phyloP scores from a whole-genome alignment of 1,139 yeast species.

The Sugiyamaella japonica region DNA sequence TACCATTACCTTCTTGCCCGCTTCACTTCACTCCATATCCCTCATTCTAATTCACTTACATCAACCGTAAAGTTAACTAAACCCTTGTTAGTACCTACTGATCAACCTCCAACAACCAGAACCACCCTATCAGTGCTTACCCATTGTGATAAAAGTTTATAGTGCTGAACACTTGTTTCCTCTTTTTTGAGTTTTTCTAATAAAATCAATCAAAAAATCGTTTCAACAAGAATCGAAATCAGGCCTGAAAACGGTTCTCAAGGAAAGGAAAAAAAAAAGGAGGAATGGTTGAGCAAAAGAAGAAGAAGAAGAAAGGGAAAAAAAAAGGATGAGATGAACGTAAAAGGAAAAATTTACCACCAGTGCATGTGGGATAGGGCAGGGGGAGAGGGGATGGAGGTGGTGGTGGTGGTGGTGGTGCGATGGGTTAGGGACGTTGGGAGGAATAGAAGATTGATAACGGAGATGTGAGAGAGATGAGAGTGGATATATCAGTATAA shows the following conservation, averaged over 20 bases:
- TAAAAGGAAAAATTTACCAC: conserved; percentile 11
- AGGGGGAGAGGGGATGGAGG: neutral
- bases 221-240: conserved; percentile 9
- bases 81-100: conserved; percentile 1
- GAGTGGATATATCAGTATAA: too few relatives aligned
- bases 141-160: conserved; percentile 35
- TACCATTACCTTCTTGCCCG: neutral
- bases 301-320: conserved; percentile 2
- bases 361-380: conserved; percentile 1
- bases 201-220: conserved; percentile 7
- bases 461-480: neutral
- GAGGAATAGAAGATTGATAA: neutral
- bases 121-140: conserved; percentile 27
- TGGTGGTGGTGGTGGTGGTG: neutral
- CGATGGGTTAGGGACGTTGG: neutral
- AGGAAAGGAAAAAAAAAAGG: conserved; percentile 8
- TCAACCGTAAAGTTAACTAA: conserved; percentile 43
- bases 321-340: neutral
- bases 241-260: conserved; percentile 5
- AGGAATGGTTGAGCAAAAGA: conserved; percentile 13
- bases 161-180: conserved; percentile 21
- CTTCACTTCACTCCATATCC: too few relatives aligned
- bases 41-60: conserved; percentile 28
- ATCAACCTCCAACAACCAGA: neutral
- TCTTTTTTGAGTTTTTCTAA: conserved; percentile 6